These are phyloP conservation scores for Ganoderma leucocontextum DNA, from an alignment of 1,284 basidiomycete genomes.

Conservation along the genomic window DNA sequence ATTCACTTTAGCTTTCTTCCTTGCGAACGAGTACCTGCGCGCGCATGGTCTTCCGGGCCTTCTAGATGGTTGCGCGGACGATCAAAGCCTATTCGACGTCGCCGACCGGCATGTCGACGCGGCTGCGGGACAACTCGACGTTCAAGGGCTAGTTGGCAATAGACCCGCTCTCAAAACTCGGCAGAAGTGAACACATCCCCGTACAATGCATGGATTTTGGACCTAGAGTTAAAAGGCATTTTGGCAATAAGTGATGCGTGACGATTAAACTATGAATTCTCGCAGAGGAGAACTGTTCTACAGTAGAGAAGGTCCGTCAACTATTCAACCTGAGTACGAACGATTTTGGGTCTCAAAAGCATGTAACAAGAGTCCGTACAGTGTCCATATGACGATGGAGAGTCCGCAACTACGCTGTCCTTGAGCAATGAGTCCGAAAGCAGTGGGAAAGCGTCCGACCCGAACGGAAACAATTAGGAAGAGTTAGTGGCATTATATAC, in stretches of 20 bases:
- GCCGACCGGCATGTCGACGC: conserved; percentile 24
- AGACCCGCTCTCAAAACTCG: not conserved
- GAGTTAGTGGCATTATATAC: conserved; percentile 43
- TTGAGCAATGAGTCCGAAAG: conserved; percentile 14
- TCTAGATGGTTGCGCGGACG: conserved; percentile 17
- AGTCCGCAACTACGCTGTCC: conserved; percentile 15
- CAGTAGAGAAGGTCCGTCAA: not conserved
- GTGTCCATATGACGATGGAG: not conserved
- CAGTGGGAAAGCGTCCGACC: conserved; percentile 13
- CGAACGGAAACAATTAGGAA: conserved; percentile 5
- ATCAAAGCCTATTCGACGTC: conserved; percentile 17
- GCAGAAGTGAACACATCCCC: not conserved
- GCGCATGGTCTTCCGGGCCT: conserved; percentile 23
- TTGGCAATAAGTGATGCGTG: not conserved
- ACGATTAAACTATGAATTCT: not conserved
- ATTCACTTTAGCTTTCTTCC: conserved; percentile 19
- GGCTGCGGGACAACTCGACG: conserved; percentile 18
- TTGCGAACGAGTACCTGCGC: conserved; percentile 22
- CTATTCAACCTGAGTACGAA: not conserved
- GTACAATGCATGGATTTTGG: not conserved
- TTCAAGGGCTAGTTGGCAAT: conserved; percentile 16
- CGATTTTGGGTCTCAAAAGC: not conserved
- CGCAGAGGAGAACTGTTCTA: not conserved
- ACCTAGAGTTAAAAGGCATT: not conserved
- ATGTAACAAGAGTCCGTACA: not conserved